Evolutionary conservation across 2,329 filamentous ascomycete genomes (phyloP).

Genomic region (Ophiostoma pallidulum): DNA sequence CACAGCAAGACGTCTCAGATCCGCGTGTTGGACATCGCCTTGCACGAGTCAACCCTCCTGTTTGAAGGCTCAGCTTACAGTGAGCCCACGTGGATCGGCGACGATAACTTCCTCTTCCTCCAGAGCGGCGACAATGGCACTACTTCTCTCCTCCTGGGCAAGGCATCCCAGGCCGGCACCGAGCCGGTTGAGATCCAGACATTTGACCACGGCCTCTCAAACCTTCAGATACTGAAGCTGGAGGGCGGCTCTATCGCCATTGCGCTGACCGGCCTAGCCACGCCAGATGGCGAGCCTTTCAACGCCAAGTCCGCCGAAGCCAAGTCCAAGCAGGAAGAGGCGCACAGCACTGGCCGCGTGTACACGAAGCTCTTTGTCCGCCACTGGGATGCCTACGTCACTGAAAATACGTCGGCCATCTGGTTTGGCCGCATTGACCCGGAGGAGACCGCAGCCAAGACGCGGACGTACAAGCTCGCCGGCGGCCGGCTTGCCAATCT

Average conservation of each 20-base stretch:
- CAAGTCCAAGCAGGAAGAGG: slow-evolving; percentile 35
- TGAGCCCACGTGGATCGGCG: slow-evolving; percentile 68
- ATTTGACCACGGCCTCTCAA: slow-evolving; percentile 47
- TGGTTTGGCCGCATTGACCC: slow-evolving; percentile 57
- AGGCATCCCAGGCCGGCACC: slow-evolving; percentile 26
- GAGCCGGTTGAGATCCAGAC: slow-evolving; percentile 36
- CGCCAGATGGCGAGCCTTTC: slow-evolving; percentile 58
- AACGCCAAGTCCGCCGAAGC: slow-evolving; percentile 44
- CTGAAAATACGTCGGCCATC: slow-evolving; percentile 58
- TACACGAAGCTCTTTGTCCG: slow-evolving; percentile 70
- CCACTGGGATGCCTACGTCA: slow-evolving; percentile 74
- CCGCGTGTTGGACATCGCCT: slow-evolving; percentile 57
- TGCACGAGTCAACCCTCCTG: slow-evolving; percentile 55
- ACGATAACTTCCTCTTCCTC: slow-evolving; percentile 49
- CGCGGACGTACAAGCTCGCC: slow-evolving; percentile 31
- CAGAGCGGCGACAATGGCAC: slow-evolving; percentile 38
- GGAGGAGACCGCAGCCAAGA: slow-evolving; percentile 19
- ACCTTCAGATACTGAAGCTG: slow-evolving; percentile 47
- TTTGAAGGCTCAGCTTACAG: slow-evolving; percentile 55
- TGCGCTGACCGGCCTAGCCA: slow-evolving; percentile 54
- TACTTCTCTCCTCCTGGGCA: slow-evolving; percentile 36
- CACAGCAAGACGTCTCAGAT: slow-evolving; percentile 62
- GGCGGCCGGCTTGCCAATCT: slow-evolving; percentile 49
- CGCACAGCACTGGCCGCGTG: slow-evolving; percentile 55
- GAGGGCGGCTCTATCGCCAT: slow-evolving; percentile 42